Conservation (phyloP, 306 rosid species). For the Sechiopsis laciniata region DNA sequence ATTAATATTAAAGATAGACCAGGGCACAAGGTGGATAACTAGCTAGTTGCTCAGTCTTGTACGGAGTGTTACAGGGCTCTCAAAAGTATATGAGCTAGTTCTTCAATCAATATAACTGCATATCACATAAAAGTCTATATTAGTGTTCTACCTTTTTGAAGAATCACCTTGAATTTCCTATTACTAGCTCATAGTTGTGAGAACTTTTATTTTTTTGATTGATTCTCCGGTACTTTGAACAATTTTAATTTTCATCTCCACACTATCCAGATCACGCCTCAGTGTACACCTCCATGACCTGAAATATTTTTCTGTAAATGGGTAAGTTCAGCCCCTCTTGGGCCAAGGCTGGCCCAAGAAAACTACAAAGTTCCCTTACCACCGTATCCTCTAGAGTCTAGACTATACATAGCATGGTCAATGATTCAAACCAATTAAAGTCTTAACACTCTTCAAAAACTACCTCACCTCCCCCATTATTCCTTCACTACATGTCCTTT, state of each 20-base stretch:
- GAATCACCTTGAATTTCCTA: not conserved
- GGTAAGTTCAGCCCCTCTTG: not conserved
- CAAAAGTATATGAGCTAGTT: slow-evolving; percentile 1
- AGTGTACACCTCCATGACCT: not conserved
- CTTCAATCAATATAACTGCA: slow-evolving; percentile 5
- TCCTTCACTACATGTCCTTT: not conserved
- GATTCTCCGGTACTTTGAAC: not conserved
- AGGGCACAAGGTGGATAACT: not conserved
- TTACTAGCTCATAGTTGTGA: not conserved
- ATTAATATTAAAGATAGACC: not conserved
- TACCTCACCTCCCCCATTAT: not conserved
- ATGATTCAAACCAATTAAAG: not conserved
- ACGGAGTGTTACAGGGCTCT: not conserved
- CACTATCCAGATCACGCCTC: not conserved
- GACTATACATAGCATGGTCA: no score
- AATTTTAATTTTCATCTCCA: not conserved
- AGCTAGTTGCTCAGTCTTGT: not conserved
- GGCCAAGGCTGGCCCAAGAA: not conserved
- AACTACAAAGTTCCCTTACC: not conserved
- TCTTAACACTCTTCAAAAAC: not conserved
- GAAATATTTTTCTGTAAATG: not conserved
- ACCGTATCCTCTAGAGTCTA: not conserved
- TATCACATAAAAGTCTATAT: not conserved
- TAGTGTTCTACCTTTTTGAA: not conserved
- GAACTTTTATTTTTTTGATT: not conserved